Percentiles rank a stretch among this genome's conserved stretches.
phyloP scores from a whole-genome alignment of 805 yeast species.

The Pichia thaimueangensis region DNA sequence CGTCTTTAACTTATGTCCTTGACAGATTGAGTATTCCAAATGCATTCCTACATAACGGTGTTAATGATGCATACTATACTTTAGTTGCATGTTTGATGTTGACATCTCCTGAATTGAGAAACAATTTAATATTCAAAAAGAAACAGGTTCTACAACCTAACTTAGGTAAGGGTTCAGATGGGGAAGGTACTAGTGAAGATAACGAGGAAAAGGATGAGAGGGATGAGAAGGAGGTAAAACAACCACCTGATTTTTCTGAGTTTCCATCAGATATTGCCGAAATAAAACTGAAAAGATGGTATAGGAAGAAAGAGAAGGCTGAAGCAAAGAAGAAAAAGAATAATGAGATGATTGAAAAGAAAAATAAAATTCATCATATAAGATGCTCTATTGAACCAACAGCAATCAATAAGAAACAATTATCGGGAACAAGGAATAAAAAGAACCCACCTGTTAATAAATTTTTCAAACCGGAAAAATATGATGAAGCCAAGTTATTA shows the following conservation, averaged over 20 bases:
- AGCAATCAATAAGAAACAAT: constrained; percentile 11
- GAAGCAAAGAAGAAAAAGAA: constrained; percentile 9
- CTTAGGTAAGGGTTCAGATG: too few relatives aligned
- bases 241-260: constrained; percentile 4
- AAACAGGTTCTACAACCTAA: too few relatives aligned
- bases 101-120: constrained; percentile 22
- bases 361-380: constrained; percentile 4
- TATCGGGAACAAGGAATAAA: neutral
- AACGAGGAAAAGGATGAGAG: neutral
- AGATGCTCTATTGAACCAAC: constrained; percentile 18
- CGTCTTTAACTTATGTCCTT: constrained; percentile 21
- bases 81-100: constrained; percentile 24
- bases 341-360: neutral
- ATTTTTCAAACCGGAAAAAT: constrained; percentile 14
- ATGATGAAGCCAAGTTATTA: constrained; percentile 5
- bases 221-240: neutral
- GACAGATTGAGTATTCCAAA: constrained; percentile 25
- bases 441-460: constrained; percentile 11
- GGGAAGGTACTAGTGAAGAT: neutral
- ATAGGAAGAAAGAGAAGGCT: neutral
- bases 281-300: constrained; percentile 4
- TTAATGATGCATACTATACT: constrained; percentile 29
- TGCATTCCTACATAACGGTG: constrained; percentile 29
- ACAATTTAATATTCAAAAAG: constrained; percentile 14
- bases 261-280: constrained; percentile 4